Percentiles rank a stretch among this genome's conserved stretches.
These are phyloP conservation scores for Populus alba DNA, from an alignment of 345 rosid species.

Conservation along the genomic window DNA sequence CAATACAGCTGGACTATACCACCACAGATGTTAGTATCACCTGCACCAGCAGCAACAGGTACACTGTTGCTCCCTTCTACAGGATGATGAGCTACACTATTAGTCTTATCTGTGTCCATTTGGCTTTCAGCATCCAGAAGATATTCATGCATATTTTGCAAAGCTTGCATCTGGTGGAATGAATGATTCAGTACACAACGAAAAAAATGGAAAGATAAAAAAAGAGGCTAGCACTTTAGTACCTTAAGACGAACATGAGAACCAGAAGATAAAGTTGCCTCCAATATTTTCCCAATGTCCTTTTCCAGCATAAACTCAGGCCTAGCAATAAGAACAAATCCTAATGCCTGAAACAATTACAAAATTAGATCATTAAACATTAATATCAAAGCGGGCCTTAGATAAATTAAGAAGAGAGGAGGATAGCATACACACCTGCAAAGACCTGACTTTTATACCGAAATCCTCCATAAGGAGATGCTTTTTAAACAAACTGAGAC, in stretches of 20 bases:
- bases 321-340: slow-evolving; percentile 85
- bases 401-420: background rate
- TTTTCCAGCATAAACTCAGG: slow-evolving; percentile 97
- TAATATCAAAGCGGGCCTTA: slow-evolving; percentile 9
- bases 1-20: slow-evolving; percentile 95
- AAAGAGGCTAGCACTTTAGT: slow-evolving; percentile 12
- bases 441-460: slow-evolving; percentile 75
- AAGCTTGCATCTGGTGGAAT: slow-evolving; percentile 75
- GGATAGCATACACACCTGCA: slow-evolving; percentile 61
- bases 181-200: slow-evolving; percentile 23
- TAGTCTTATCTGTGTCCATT: slow-evolving; percentile 66
- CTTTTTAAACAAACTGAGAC: slow-evolving; percentile 68
- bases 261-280: slow-evolving; percentile 61
- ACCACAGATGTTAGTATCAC: slow-evolving; percentile 98
- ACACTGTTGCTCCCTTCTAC: slow-evolving; percentile 60
- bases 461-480: slow-evolving; percentile 80
- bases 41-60: slow-evolving; percentile 99
- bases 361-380: slow-evolving; percentile 12
- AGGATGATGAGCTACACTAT: slow-evolving; percentile 35
- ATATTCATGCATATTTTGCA: slow-evolving; percentile 90
- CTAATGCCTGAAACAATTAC: slow-evolving; percentile 74
- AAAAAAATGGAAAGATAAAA: slow-evolving; percentile 5
- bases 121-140: slow-evolving; percentile 96
- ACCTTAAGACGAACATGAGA: slow-evolving; percentile 88
- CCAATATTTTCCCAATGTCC: slow-evolving; percentile 82